Conservation (phyloP, 306 rosid species). For the Ammopiptanthus mongolicus region DNA sequence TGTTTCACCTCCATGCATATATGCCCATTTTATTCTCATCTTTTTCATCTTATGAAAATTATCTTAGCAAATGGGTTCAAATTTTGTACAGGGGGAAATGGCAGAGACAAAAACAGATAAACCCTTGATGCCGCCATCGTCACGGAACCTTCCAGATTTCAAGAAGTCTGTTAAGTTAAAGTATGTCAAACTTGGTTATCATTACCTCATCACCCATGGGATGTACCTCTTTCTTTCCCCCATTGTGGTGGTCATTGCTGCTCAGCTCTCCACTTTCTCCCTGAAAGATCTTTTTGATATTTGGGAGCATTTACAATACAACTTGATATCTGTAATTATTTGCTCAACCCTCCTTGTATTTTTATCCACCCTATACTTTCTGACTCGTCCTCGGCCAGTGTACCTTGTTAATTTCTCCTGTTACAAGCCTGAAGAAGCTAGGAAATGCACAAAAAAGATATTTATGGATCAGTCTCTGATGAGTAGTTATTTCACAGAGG, state of each 20-base stretch:
- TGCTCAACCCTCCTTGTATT: slow-evolving; percentile 78
- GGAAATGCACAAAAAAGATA: slow-evolving; percentile 62
- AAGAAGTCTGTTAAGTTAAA: slow-evolving; percentile 72
- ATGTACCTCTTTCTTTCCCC: slow-evolving; percentile 82
- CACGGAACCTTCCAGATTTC: slow-evolving; percentile 68
- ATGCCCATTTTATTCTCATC: neutral
- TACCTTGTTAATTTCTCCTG: slow-evolving; percentile 81
- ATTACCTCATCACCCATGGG: slow-evolving; percentile 74
- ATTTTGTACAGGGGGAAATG: slow-evolving; percentile 45
- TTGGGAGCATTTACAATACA: slow-evolving; percentile 75
- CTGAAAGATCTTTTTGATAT: slow-evolving; percentile 57
- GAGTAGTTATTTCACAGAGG: slow-evolving; percentile 56
- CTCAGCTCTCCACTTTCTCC: slow-evolving; percentile 68
- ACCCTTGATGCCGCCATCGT: slow-evolving; percentile 48
- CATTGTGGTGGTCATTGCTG: slow-evolving; percentile 54
- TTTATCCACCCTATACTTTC: slow-evolving; percentile 54
- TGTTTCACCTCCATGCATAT: neutral
- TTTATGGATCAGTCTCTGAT: slow-evolving; percentile 62
- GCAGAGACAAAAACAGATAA: slow-evolving; percentile 43
- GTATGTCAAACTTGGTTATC: slow-evolving; percentile 87
- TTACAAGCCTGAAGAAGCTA: slow-evolving; percentile 71
- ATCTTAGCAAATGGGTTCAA: neutral
- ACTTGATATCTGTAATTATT: slow-evolving; percentile 56
- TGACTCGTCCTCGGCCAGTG: slow-evolving; percentile 75
- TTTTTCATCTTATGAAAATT: neutral